These are phyloP conservation scores for Candida verbasci DNA, from an alignment of 805 yeast genomes.

Conservation along the genomic window DNA sequence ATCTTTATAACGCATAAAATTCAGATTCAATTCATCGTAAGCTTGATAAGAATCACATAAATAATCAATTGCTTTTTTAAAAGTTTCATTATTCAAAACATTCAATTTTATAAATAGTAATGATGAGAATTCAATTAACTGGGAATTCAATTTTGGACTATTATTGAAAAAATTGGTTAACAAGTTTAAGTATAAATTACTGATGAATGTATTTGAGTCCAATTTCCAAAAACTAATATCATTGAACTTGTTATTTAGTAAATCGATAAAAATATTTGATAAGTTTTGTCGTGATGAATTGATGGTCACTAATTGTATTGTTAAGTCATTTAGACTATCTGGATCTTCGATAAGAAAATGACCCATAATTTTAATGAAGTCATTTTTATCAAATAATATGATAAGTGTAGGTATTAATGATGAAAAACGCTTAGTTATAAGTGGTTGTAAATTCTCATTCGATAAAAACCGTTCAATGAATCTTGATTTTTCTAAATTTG, in stretches of 20 bases:
- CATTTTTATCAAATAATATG: background rate
- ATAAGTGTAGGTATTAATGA: background rate
- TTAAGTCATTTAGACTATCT: constrained; percentile 6
- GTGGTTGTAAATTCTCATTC: constrained; percentile 3
- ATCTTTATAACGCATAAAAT: constrained; percentile 5
- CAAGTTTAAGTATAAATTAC: constrained; percentile 3
- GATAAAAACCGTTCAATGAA: constrained; percentile 1
- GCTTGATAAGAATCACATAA: constrained; percentile 12
- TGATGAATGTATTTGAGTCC: background rate
- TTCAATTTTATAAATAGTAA: constrained; percentile 9
- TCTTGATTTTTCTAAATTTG: background rate
- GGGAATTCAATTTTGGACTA: constrained; percentile 6
- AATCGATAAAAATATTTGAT: background rate
- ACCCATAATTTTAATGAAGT: background rate
- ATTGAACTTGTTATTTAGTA: constrained; percentile 2
- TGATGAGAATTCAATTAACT: constrained; percentile 5
- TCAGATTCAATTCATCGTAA: constrained; percentile 7
- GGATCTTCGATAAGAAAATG: background rate
- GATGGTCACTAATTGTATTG: constrained; percentile 16
- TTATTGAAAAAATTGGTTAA: constrained; percentile 15
- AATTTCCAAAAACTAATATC: constrained; percentile 2
- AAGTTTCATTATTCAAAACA: constrained; percentile 7
- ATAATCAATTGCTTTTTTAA: constrained; percentile 11
- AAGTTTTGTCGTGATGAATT: constrained; percentile 6
- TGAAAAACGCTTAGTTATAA: background rate